Conservation (phyloP, 352 stramenopile genomes). For the Globisporangium paddicum region DNA sequence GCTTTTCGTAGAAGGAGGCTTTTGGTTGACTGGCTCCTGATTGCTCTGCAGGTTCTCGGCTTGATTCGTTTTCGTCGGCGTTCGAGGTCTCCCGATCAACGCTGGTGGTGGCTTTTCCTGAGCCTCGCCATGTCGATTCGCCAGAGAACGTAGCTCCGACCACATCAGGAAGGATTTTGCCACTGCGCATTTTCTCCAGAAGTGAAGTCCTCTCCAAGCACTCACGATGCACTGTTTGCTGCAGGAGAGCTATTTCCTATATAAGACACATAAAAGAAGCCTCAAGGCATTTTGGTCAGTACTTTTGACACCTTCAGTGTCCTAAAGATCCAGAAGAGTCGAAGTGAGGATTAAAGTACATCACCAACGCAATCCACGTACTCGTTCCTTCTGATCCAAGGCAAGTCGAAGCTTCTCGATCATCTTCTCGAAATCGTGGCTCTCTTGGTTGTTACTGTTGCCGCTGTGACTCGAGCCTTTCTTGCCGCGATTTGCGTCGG, state of each 20-base stretch:
- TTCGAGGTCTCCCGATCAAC: slow-evolving; percentile 11
- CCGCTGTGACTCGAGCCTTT: not conserved
- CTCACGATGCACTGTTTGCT: slow-evolving; percentile 80
- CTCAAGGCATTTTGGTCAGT: not conserved
- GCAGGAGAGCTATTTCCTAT: slow-evolving; percentile 69
- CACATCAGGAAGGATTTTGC: slow-evolving; percentile 61
- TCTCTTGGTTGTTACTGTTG: slow-evolving; percentile 34
- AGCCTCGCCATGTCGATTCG: not conserved
- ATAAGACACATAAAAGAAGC: not conserved
- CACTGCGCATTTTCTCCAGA: slow-evolving; percentile 64
- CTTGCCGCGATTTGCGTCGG: slow-evolving; percentile 1
- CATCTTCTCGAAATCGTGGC: slow-evolving; percentile 34
- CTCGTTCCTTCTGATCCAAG: slow-evolving; percentile 50
- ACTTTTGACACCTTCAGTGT: slow-evolving; percentile 6
- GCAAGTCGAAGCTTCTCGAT: slow-evolving; percentile 32
- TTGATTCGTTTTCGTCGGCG: slow-evolving; percentile 18
- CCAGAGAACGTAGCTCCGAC: not conserved
- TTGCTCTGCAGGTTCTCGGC: slow-evolving; percentile 10
- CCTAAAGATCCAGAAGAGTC: not conserved
- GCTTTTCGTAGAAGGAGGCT: slow-evolving; percentile 76
- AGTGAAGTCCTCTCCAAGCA: slow-evolving; percentile 77
- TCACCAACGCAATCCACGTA: slow-evolving; percentile 15
- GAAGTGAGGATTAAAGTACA: no score
- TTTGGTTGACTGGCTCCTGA: slow-evolving; percentile 20
- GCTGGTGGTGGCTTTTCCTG: not conserved